Percentiles rank a stretch among this genome's conserved stretches.
These are phyloP conservation scores for Plasmodium berghei DNA, from an alignment of 169 alveolate genomes.

Conservation along the genomic window DNA sequence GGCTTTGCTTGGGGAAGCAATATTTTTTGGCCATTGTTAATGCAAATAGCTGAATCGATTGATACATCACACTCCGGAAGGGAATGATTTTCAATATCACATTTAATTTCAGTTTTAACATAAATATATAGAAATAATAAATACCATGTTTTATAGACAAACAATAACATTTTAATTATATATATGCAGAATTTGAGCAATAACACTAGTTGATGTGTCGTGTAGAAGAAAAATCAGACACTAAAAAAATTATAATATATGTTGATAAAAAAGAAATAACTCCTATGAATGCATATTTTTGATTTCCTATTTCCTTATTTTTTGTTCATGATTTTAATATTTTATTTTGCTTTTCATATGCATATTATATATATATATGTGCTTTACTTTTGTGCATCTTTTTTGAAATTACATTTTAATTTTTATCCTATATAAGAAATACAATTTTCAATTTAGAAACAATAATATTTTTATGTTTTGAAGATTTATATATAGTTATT, in stretches of 20 bases:
- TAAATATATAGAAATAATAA: slow-evolving; percentile 17
- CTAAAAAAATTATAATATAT: not conserved
- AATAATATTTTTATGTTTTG: no score
- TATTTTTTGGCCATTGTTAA: slow-evolving; percentile 79
- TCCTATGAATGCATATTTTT: no score
- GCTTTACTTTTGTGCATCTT: no score
- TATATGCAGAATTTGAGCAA: not conserved
- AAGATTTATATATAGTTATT: no score
- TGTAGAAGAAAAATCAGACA: not conserved
- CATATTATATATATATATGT: no score
- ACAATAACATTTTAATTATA: slow-evolving; percentile 48
- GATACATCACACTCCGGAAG: slow-evolving; percentile 82
- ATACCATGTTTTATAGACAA: slow-evolving; percentile 32
- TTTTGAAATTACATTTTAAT: no score
- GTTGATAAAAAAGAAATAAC: not conserved
- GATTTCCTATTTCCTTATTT: no score
- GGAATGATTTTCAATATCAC: slow-evolving; percentile 20
- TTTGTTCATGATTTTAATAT: no score
- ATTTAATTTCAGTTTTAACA: slow-evolving; percentile 41
- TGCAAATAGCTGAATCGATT: slow-evolving; percentile 85
- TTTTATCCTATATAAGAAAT: no score
- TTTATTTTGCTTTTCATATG: no score
- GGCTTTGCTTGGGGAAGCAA: slow-evolving; percentile 82
- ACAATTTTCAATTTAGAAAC: no score
- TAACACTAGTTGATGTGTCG: not conserved